Base-by-base conservation (phyloP, 331 rosid genomes). In the Quercus lobata region DNA sequence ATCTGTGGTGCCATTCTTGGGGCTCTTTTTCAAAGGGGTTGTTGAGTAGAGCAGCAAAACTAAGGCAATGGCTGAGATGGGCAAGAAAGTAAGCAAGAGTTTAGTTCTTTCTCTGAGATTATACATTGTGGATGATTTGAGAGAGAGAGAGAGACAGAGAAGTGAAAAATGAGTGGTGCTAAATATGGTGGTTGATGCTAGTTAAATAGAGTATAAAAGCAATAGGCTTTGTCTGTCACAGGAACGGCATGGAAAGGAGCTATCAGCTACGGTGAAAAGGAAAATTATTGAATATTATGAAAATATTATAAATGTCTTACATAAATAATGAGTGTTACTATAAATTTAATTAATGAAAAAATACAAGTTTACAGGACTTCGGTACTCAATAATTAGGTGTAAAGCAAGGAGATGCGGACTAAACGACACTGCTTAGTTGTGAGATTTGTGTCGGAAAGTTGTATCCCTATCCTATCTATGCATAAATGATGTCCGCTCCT, bases 61-160 rank as follows among this genome's bases (percentile, higher is more conserved):
- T 27, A 81, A 44, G 62, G 78, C 1, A n/a, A 82, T 14, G 35
- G 79, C 66, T 21, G 88, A 79, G 53, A 80, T 19, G 34, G 75
- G 76, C 10, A 75, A 18, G 9, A 80, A 56, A 66, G 84, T 34
- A 1, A 80, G 70, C 66, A 75, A 72, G 71, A 87, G 63, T 68
- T 80, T n/a, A 53, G 66, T 24, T 76, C 41, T 82, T 66, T 58
- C 25, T 27, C 70, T 74, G 44, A 79, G 86, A 58, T 41, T 78
- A 30, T 18, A 53, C 93, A 91, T 91, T 34, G 78, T 17, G 27
- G 44, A 1, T 55, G 53, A 16, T 24, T 19, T n/a, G 74, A 15
- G 58, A 61, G 76, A 52, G 22, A 76, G 22, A 76, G 69, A 22
- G 12, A 34, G 22, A n/a, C n/a, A 4, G 65, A 58, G 17, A 14